Evolutionary conservation across 1,284 basidiomycete genomes (phyloP).

Genomic region (Jaminaea rosea): DNA sequence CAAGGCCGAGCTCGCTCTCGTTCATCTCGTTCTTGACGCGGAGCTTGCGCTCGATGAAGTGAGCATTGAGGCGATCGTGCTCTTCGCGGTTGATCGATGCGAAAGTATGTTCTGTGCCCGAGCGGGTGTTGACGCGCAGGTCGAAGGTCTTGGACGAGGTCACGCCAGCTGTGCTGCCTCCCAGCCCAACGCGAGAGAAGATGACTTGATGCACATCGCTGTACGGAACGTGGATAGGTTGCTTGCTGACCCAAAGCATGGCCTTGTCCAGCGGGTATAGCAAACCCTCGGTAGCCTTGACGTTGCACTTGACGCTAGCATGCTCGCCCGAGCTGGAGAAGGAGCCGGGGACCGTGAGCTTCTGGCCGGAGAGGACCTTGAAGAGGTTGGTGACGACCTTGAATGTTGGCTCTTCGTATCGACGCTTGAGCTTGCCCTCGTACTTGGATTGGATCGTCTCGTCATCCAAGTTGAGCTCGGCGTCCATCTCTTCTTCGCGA

Average conservation of each 20-base stretch:
- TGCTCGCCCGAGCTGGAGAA: slow-evolving; percentile 51
- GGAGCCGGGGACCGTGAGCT: slow-evolving; percentile 60
- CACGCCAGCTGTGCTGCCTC: slow-evolving; percentile 59
- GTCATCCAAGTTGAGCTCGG: slow-evolving; percentile 85
- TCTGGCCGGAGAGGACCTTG: slow-evolving; percentile 80
- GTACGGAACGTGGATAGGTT: slow-evolving; percentile 83
- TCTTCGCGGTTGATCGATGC: slow-evolving; percentile 93
- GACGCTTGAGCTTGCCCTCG: slow-evolving; percentile 74
- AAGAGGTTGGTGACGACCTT: slow-evolving; percentile 92
- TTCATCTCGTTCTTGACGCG: slow-evolving; percentile 93
- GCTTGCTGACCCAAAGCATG: slow-evolving; percentile 95
- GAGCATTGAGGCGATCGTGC: slow-evolving; percentile 73
- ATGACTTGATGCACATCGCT: slow-evolving; percentile 82
- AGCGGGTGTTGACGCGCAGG: slow-evolving; percentile 76
- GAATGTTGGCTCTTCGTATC: slow-evolving; percentile 86
- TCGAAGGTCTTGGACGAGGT: slow-evolving; percentile 89
- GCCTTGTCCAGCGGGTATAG: slow-evolving; percentile 97
- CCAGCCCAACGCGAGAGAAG: slow-evolving; percentile 69
- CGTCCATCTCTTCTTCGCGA: slow-evolving; percentile 91
- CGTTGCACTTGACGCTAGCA: slow-evolving; percentile 75
- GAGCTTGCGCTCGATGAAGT: slow-evolving; percentile 81
- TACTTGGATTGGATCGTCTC: slow-evolving; percentile 51
- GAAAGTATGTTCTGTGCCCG: slow-evolving; percentile 60
- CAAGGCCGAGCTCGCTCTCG: slow-evolving; percentile 30
- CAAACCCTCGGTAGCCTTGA: slow-evolving; percentile 94